A percentile compares a stretch with the other conserved stretches of the same genome.
These are phyloP conservation scores for Rubia balearica DNA, from an alignment of 305 asterid genomes.

Conservation along the genomic window DNA sequence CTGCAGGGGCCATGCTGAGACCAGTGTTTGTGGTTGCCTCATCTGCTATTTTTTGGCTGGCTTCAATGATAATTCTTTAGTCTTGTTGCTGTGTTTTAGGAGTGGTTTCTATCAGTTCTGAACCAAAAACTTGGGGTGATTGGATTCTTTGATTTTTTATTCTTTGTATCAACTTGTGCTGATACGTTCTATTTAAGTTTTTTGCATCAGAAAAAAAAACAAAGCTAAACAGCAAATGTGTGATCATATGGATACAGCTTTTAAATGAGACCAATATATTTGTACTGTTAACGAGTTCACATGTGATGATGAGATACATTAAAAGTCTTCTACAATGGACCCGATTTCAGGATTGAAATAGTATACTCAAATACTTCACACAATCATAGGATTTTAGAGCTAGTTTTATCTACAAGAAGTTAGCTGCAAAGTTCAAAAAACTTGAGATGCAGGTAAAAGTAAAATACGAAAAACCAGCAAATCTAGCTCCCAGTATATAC, in stretches of 20 bases:
- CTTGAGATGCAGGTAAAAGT: background rate
- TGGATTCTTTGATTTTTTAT: background rate
- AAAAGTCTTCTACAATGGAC: background rate
- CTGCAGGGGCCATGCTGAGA: conserved; percentile 13
- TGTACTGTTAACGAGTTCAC: background rate
- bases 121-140: background rate
- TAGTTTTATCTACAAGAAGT: background rate
- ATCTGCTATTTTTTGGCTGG: conserved; percentile 21
- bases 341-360: too few relatives aligned
- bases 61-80: conserved; percentile 10
- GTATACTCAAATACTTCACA: too few relatives aligned
- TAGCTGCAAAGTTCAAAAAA: background rate
- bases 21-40: conserved; percentile 20
- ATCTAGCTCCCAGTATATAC: background rate
- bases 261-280: background rate
- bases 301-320: too few relatives aligned
- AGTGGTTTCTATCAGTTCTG: background rate
- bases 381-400: background rate
- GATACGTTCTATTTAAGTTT: background rate
- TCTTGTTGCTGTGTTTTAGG: background rate
- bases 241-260: background rate
- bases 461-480: background rate
- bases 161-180: too few relatives aligned
- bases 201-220: background rate
- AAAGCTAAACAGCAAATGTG: background rate